phyloP scores from a whole-genome alignment of 2,329 filamentous ascomycete genomes.

The Arthroderma sp. region DNA sequence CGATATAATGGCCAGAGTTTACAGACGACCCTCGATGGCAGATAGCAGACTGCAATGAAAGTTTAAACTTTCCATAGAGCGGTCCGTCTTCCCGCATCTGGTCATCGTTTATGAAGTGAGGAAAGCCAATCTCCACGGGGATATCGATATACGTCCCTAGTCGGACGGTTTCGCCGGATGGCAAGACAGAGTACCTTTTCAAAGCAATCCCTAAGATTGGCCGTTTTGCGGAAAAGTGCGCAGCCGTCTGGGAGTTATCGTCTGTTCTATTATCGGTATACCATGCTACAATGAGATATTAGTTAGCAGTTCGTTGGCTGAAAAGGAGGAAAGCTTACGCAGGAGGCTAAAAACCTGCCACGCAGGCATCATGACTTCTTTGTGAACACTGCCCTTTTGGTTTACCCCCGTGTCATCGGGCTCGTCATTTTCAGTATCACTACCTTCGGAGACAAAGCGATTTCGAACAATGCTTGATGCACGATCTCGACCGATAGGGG shows the following conservation, averaged over 20 bases:
- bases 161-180: constrained; percentile 55
- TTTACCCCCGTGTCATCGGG: background rate
- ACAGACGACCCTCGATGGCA: constrained; percentile 81
- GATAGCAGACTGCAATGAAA: constrained; percentile 80
- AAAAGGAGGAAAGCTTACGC: constrained; percentile 44
- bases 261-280: constrained; percentile 57
- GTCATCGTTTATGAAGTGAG: constrained; percentile 80
- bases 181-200: constrained; percentile 72
- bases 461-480: constrained; percentile 34
- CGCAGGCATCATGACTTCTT: constrained; percentile 86
- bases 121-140: constrained; percentile 67
- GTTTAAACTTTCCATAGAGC: constrained; percentile 78
- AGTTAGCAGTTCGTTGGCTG: constrained; percentile 19
- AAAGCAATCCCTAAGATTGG: constrained; percentile 87
- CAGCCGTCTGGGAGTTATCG: constrained; percentile 67
- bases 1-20: constrained; percentile 82
- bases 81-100: constrained; percentile 53
- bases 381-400: constrained; percentile 36
- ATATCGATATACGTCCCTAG: constrained; percentile 84
- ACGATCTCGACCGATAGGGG: background rate
- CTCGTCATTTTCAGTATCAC: constrained; percentile 31
- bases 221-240: constrained; percentile 68
- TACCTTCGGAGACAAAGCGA: constrained; percentile 31
- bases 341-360: constrained; percentile 96
- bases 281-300: constrained; percentile 55